Evolutionary conservation across 352 stramenopile species (phyloP).

Genomic region (Pilasporangium apinafurcum): DNA sequence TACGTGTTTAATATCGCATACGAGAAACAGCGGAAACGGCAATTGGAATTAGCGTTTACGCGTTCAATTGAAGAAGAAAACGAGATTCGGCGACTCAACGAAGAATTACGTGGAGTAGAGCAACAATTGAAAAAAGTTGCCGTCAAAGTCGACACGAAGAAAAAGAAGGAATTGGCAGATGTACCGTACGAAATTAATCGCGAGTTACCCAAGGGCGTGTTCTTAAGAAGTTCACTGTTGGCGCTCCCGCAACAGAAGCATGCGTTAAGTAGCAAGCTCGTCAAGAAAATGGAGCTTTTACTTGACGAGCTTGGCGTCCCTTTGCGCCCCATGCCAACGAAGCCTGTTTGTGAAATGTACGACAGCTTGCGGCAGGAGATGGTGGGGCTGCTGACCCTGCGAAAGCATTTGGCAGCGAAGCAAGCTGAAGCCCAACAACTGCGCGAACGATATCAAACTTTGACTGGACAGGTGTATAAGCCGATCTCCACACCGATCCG

Average conservation of each 20-base stretch:
- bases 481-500: constrained; percentile 28
- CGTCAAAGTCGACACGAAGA: constrained; percentile 56
- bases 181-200: constrained; percentile 53
- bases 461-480: constrained; percentile 49
- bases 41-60: constrained; percentile 57
- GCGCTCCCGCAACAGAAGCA: constrained; percentile 42
- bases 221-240: constrained; percentile 49
- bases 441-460: constrained; percentile 40
- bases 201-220: constrained; percentile 39
- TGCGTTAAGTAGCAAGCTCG: constrained; percentile 48
- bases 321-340: constrained; percentile 65
- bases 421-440: constrained; percentile 39
- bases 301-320: constrained; percentile 61
- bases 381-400: constrained; percentile 46
- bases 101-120: constrained; percentile 51
- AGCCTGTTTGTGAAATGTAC: constrained; percentile 51
- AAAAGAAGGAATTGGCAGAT: constrained; percentile 63
- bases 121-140: constrained; percentile 66
- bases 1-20: constrained; percentile 61
- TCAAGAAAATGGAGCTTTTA: constrained; percentile 64
- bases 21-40: constrained; percentile 66
- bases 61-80: constrained; percentile 60
- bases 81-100: constrained; percentile 45
- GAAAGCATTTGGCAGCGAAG: constrained; percentile 56
- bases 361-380: constrained; percentile 52